Base-by-base conservation (phyloP, 495 filamentous ascomycete genomes). In the Aspergillus heteromorphus region DNA sequence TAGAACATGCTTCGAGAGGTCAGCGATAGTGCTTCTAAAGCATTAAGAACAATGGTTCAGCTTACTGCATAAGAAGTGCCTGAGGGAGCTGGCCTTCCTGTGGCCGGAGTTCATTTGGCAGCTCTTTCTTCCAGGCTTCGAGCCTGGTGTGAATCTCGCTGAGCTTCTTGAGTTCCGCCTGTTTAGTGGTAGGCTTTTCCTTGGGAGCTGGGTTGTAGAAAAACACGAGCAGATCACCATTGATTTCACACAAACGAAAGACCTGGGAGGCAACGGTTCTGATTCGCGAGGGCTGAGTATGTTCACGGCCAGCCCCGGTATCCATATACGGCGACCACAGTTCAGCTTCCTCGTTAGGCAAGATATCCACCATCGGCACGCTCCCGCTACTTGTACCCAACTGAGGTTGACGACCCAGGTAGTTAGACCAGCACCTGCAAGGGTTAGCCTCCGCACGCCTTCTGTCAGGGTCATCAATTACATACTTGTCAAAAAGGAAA, bases 21-120 rank as follows among this genome's bases (percentile, higher is more conserved):
- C 42, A 80, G 72, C 58, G 51, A 56, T 17, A 14, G 11, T 17
- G 27, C 30, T 10, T 27, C 8, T 21, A 45, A 13, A 9, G n/a
- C 17, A 16, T 27, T 4, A 23, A 18, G 2, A 6, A 40, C n/a
- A 0, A 27, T 30, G 8, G 18, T 40, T 34, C 45, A 80, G 11
- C 89, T 78, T 81, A 96, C 91, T 97, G 93, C 89, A 95, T 96
- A 18, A 96, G 79, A 17, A 98, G 82, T 5, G 92, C 87, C 62
- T 87, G 89, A 1, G 93, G 90, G 19, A 98, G 75, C 51, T 91
- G 86, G 1, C 91, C 91, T 53, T 97, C 93, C 65, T 85, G 92
- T 0, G 93, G 82, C 63, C 96, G 88, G 49, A 98, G 76, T 65
- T 97, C 93, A 41, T 79, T 83, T 0, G 93, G 93, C 38, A 98